These are phyloP conservation scores for Colletotrichum simmondsii DNA, from an alignment of 2,329 filamentous ascomycete species.

Conservation along the genomic window DNA sequence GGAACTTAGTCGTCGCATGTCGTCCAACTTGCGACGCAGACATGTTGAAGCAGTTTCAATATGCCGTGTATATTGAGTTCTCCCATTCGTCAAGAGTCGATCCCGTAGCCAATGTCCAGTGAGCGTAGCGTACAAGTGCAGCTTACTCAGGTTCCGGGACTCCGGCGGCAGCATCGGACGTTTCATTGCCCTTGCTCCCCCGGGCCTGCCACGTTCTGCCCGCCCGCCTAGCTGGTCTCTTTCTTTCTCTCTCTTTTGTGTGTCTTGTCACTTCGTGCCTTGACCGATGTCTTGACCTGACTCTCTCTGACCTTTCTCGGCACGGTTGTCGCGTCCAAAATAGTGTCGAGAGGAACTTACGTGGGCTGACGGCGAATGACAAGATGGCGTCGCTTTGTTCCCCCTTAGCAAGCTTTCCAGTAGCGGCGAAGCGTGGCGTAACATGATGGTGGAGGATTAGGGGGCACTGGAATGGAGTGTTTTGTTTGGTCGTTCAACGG, in stretches of 20 bases:
- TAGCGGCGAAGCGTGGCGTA: background rate
- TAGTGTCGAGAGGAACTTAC: background rate
- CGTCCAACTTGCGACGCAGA: slow-evolving; percentile 11
- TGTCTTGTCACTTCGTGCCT: background rate
- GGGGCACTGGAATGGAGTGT: background rate
- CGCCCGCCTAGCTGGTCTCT: background rate
- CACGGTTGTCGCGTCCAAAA: background rate
- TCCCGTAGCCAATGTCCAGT: background rate
- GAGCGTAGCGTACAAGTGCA: background rate
- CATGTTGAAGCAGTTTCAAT: slow-evolving; percentile 22
- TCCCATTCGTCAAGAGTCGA: background rate
- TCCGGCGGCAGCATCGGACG: slow-evolving; percentile 7
- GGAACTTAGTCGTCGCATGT: slow-evolving; percentile 23
- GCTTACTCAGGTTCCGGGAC: background rate
- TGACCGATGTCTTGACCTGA: background rate
- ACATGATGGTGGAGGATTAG: background rate
- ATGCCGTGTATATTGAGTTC: background rate
- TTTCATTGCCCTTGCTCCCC: slow-evolving; percentile 4
- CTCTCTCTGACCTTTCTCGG: background rate
- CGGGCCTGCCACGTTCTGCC: background rate
- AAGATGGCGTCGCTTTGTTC: background rate
- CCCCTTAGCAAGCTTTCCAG: background rate
- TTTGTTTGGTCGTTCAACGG: background rate
- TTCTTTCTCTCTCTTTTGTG: background rate
- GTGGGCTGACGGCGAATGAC: background rate